These are phyloP conservation scores for Leishmania tropica DNA, from an alignment of 208 protist species.

Conservation along the genomic window DNA sequence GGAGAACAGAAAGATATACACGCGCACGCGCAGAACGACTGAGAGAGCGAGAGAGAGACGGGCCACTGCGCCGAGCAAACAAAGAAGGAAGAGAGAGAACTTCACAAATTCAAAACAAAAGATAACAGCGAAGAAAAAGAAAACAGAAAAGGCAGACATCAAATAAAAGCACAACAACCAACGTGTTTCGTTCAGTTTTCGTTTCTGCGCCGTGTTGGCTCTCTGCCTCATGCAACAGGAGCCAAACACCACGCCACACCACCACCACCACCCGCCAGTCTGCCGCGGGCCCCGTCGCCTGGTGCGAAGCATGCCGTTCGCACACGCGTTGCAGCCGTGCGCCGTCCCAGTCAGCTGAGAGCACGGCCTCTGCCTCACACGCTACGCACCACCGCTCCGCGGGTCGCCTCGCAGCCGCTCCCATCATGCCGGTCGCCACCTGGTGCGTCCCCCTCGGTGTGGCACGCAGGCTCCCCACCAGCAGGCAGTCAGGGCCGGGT, in stretches of 20 bases:
- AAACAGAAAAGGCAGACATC: neutral
- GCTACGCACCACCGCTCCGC: neutral
- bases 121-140: neutral
- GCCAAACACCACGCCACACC: neutral
- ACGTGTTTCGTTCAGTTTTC: slow-evolving; percentile 4
- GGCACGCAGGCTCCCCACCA: neutral
- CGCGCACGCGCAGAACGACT: neutral
- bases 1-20: neutral
- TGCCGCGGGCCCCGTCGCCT: neutral
- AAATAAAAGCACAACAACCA: neutral
- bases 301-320: neutral
- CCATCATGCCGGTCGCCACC: neutral
- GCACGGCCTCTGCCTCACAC: neutral
- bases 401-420: neutral
- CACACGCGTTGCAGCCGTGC: neutral
- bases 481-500: neutral
- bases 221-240: neutral
- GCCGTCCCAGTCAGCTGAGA: neutral
- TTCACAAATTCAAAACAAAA: neutral
- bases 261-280: neutral
- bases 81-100: neutral
- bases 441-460: neutral
- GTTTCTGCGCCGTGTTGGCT: no score
- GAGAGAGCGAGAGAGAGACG: neutral
- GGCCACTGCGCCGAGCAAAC: neutral